Conservation (phyloP, 345 rosid species). For the Sisymbrium altissimum region DNA sequence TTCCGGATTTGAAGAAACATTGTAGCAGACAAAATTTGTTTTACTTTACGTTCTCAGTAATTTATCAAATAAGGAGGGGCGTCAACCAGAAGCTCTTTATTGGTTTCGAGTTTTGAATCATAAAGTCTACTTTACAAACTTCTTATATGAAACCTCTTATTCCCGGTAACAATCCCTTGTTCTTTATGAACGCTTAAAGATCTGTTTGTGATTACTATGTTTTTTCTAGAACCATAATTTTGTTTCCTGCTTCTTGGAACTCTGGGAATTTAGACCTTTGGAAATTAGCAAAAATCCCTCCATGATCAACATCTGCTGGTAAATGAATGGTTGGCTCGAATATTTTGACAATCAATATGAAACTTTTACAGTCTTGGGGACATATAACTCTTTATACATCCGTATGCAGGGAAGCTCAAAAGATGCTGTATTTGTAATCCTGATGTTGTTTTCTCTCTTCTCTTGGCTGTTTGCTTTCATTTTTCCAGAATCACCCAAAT, state of each 20-base stretch:
- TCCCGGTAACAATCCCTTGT: too few species aligned
- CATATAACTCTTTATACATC: not conserved
- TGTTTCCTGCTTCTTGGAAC: not conserved
- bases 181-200: too few species aligned
- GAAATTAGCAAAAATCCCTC: not conserved
- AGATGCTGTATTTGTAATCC: not conserved
- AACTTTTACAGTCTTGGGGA: too few species aligned
- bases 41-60: too few species aligned
- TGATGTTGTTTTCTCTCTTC: not conserved
- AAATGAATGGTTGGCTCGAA: not conserved
- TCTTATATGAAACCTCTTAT: too few species aligned
- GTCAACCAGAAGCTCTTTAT: too few species aligned
- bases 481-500: not conserved
- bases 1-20: not conserved
- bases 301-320: not conserved
- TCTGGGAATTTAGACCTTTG: not conserved
- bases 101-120: too few species aligned
- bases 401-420: not conserved
- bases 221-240: not conserved
- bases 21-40: not conserved
- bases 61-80: too few species aligned
- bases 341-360: not conserved
- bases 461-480: not conserved
- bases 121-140: too few species aligned
- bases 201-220: not conserved